Percentiles rank a stretch among this genome's conserved stretches.
phyloP scores from a whole-genome alignment of 1,139 yeast genomes.

The Saccharomyces uvarum region DNA sequence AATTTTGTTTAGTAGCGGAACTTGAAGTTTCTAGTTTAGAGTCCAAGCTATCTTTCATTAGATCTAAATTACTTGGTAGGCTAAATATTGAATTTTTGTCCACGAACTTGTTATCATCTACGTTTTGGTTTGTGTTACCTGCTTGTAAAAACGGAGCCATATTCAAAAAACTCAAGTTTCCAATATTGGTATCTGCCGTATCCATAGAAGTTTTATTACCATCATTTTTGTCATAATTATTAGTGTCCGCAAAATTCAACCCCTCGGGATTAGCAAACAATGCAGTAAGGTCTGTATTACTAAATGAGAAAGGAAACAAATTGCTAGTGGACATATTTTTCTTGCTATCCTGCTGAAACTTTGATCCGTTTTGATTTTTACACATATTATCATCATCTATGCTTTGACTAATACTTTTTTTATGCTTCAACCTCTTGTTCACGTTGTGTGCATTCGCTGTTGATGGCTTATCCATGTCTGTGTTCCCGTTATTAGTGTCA shows the following conservation, averaged over 20 bases:
- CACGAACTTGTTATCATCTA: background rate
- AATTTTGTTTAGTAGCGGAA: background rate
- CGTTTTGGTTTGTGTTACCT: background rate
- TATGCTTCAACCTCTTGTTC: conserved; percentile 2
- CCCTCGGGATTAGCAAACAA: conserved; percentile 13
- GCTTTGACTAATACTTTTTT: background rate
- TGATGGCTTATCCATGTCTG: background rate
- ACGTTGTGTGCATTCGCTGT: conserved; percentile 4
- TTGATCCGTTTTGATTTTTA: conserved; percentile 3
- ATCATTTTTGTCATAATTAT: background rate
- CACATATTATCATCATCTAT: background rate
- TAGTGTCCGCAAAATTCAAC: background rate
- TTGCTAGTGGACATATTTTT: conserved; percentile 17
- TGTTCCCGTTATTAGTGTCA: conserved; percentile 1
- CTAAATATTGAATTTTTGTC: background rate
- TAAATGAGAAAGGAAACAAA: conserved; percentile 19
- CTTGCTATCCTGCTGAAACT: conserved; percentile 4
- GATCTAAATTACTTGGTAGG: conserved; percentile 3
- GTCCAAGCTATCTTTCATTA: background rate
- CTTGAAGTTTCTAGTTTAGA: background rate
- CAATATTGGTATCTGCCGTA: background rate
- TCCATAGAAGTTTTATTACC: background rate
- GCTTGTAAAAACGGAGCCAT: background rate
- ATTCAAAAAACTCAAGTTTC: background rate
- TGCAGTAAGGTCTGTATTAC: conserved; percentile 22